Conservation (phyloP, 441 rosid genomes). For the Dalechampia spathulata region DNA sequence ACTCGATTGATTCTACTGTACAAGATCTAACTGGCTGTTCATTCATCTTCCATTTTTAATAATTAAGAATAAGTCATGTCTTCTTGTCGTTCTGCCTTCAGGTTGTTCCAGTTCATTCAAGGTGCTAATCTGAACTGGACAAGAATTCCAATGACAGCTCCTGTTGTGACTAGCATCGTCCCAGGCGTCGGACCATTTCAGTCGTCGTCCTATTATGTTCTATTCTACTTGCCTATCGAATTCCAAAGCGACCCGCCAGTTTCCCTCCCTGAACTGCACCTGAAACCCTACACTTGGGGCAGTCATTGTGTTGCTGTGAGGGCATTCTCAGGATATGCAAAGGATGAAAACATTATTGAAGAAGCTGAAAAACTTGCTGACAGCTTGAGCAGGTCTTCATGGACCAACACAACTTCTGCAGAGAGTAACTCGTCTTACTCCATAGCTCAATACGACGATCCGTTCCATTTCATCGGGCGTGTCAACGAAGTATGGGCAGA, state of each 20-base stretch:
- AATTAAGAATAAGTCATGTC: background rate
- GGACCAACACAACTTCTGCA: constrained; percentile 36
- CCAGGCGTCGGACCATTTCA: constrained; percentile 60
- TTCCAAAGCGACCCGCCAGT: constrained; percentile 54
- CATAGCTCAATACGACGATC: constrained; percentile 60
- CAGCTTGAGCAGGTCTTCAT: constrained; percentile 53
- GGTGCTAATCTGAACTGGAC: constrained; percentile 68
- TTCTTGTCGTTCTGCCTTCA: constrained; percentile 10
- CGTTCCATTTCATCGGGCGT: constrained; percentile 47
- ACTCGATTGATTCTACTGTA: too few species aligned
- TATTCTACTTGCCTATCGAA: constrained; percentile 48
- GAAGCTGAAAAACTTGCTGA: constrained; percentile 49
- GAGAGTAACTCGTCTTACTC: constrained; percentile 44
- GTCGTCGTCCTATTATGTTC: constrained; percentile 46
- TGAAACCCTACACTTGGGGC: constrained; percentile 38
- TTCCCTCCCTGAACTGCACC: constrained; percentile 46
- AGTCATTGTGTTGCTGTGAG: constrained; percentile 49
- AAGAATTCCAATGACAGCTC: constrained; percentile 57
- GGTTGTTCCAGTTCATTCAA: constrained; percentile 60
- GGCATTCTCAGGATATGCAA: constrained; percentile 58
- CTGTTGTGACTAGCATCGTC: constrained; percentile 50
- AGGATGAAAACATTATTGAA: constrained; percentile 33
- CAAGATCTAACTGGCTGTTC: too few species aligned
- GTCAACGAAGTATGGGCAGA: constrained; percentile 68
- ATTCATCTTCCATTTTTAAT: too few species aligned